Evolutionary conservation across 139 green algal genomes (phyloP).

Genomic region (Pleodorina starrii): DNA sequence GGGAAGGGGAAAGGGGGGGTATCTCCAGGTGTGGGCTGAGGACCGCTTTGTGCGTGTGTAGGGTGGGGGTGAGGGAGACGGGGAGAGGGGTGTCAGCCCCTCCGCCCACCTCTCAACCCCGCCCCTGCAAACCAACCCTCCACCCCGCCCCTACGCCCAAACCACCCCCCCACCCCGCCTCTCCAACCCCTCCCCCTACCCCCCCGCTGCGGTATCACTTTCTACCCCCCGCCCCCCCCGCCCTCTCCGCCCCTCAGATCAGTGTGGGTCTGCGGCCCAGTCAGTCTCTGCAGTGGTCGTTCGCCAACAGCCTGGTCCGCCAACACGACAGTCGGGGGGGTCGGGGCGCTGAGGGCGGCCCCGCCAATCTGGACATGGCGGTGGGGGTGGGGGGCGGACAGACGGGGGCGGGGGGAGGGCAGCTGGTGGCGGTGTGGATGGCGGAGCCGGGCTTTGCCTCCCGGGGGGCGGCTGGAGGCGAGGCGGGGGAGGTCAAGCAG

Average conservation of each 20-base stretch:
- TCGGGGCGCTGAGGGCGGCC: not conserved
- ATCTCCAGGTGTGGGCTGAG: too few species aligned
- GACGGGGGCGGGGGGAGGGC: not conserved
- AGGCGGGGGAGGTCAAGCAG: not conserved
- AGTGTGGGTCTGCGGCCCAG: conserved; percentile 54
- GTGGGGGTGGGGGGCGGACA: conserved; percentile 9
- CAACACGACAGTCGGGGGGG: not conserved
- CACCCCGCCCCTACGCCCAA: too few species aligned
- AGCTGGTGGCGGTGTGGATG: conserved; percentile 40
- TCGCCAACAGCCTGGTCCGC: conserved; percentile 48
- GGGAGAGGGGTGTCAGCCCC: too few species aligned
- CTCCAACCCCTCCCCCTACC: not conserved
- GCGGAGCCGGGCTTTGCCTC: not conserved
- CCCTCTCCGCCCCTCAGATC: conserved; percentile 33
- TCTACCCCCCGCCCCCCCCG: not conserved
- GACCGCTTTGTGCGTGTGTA: too few species aligned
- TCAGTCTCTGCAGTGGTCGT: conserved; percentile 65
- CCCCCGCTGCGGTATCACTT: too few species aligned
- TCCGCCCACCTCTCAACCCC: too few species aligned
- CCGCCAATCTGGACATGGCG: conserved; percentile 28
- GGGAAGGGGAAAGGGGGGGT: not conserved
- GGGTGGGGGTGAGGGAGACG: too few species aligned
- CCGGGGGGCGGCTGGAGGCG: not conserved
- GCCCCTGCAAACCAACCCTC: too few species aligned
- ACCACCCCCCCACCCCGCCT: not conserved